These are phyloP conservation scores for Diversispora epigaea DNA, from an alignment of 192 early-diverging fungal genomes.

Conservation along the genomic window DNA sequence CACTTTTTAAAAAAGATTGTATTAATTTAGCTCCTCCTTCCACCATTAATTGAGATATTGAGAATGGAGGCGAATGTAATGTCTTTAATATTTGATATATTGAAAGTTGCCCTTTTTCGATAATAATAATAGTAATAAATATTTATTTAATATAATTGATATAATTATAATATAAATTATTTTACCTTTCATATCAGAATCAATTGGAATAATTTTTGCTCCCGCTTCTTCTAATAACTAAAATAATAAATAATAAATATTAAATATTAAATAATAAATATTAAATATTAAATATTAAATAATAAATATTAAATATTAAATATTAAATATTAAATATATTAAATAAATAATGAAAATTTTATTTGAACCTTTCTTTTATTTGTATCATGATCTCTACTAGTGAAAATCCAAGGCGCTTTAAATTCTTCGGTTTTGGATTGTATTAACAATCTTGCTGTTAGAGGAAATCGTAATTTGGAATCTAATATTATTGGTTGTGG, in stretches of 20 bases:
- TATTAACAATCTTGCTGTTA: slow-evolving; percentile 54
- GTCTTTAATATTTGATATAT: slow-evolving; percentile 30
- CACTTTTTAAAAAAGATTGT: slow-evolving; percentile 53
- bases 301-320: not conserved
- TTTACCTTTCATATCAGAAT: slow-evolving; percentile 37
- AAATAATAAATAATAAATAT: not conserved
- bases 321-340: not conserved
- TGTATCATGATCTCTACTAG: slow-evolving; percentile 34
- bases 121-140: not conserved
- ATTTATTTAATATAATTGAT: not conserved
- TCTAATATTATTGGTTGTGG: slow-evolving; percentile 84
- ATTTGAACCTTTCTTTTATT: slow-evolving; percentile 28
- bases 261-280: not conserved
- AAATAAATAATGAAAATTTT: not conserved
- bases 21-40: slow-evolving; percentile 86
- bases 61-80: slow-evolving; percentile 19
- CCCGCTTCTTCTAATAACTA: slow-evolving; percentile 56
- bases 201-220: slow-evolving; percentile 52
- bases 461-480: slow-evolving; percentile 62
- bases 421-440: slow-evolving; percentile 32
- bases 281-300: not conserved
- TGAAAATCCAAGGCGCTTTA: slow-evolving; percentile 59
- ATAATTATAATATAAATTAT: slow-evolving; percentile 27
- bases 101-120: slow-evolving; percentile 32
- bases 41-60: slow-evolving; percentile 72